Evolutionary conservation across 208 protist genomes (phyloP), one percentile per base, ranked within the genome.

Genomic region (Lotmaria passim): DNA sequence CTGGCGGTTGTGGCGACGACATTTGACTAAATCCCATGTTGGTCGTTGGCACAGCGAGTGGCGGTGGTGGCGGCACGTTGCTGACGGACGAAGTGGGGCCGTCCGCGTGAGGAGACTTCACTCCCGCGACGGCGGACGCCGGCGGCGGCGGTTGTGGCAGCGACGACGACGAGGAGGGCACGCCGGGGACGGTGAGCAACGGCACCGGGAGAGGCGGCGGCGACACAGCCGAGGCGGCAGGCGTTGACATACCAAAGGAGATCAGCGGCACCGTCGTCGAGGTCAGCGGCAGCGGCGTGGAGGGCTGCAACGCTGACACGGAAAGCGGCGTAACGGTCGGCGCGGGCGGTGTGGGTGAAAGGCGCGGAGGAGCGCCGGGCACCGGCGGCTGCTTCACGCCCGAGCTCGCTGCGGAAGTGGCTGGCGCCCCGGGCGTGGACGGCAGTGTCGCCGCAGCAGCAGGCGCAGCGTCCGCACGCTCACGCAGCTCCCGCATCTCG

Each of bases 401-500:
- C 3, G 36, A 24, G 7, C 8, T 15, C 15, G 21, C 21, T n/a
- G n/a, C n/a, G 3, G 33, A 0, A 23, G 52, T 33, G 3, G 8
- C 34, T 2, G 24, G 7, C 30, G 28, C 34, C n/a, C 31, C 41
- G 24, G 26, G 31, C 2, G 34, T 11, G n/a, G 47, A 28, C 23
- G 33, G n/a, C 24, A 21, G 12, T 11, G 52, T 23, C 19, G 55
- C 4, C 38, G 68, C n/a, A 6, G 43, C 23, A 23, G 46, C 21
- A 33, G 46, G 39, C 7, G 55, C 14, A 10, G 55, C 17, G 11
- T 34, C 15, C 10, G 73, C n/a, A 11, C 51, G 31, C 8, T 86
- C 88, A 19, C 75, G 75, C 26, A 86, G 59, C 48, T 85, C 70
- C 19, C 58, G 57, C 43, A 92, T 57, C 48, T 94, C 86, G 0